Base-by-base conservation (phyloP, 2,329 filamentous ascomycete genomes). In the Zasmidium citrigriseum region DNA sequence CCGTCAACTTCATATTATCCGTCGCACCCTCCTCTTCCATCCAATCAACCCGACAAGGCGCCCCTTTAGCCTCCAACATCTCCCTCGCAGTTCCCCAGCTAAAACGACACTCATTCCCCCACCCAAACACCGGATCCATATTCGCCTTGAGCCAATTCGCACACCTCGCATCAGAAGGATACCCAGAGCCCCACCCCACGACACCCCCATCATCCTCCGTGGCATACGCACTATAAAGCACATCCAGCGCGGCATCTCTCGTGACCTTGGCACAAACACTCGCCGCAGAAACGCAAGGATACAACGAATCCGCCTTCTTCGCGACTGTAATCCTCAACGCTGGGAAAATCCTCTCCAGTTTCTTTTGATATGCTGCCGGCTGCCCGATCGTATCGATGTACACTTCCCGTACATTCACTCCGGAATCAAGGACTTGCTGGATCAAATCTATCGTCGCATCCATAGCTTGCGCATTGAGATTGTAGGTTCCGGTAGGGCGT, bases 201-300 rank as follows among this genome's bases (percentile, higher is more conserved):
- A 66, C 54, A 25, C 69, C 63, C 18, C 68, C 71, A 4, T 62
- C 68, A 10, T 65, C 75, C 44, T 73, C 69, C 56, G 69, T 69
- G 12, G 67, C 62, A 59, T 86, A 81, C 4, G 78, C 76, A 57
- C 83, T 80, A 70, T 90, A 93, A 45, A 93, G 82, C 2, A 89
- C 85, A 70, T 97, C 93, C 22, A 98, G 82, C 4, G 92, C 92
- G 1, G 89, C 89, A 76, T 99, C 95, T 64, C 95, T 83, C 12
- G 95, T 98, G 25, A 99, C 95, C 76, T 99, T 99, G 54, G 95
- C 95, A 74, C 90, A 96, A 2, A 99, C 92, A 62, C 90, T 95
- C 5, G 95, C 93, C 27, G 93, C 95, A 68, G 90, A 96, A 54
- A 98, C 95, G 72, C 89, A 93, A 1, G 95, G 92, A 74, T 93